A percentile compares a stretch with the other conserved stretches of the same genome.
Evolutionary conservation across 2,329 filamentous ascomycete genomes (phyloP).

Genomic region (Fusarium nurragi): DNA sequence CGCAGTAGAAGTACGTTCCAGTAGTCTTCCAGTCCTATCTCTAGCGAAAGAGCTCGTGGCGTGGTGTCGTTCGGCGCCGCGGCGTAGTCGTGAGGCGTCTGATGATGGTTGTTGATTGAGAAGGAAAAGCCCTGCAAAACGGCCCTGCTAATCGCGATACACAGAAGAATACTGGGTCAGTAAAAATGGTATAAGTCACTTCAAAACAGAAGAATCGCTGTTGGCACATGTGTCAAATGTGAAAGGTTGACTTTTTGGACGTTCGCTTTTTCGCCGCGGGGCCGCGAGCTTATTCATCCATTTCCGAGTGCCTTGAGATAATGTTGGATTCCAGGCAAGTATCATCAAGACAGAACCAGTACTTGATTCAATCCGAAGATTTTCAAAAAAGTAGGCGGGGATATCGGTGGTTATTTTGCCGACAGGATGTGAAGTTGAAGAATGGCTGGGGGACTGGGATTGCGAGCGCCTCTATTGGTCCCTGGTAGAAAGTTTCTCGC

Average conservation of each 20-base stretch:
- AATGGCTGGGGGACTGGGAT: constrained; percentile 5
- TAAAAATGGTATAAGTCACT: constrained; percentile 35
- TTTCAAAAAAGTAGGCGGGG: background rate
- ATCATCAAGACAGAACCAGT: background rate
- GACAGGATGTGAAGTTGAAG: background rate
- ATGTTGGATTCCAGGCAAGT: background rate
- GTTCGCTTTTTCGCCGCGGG: background rate
- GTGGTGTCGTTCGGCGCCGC: constrained; percentile 34
- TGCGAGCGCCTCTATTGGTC: background rate
- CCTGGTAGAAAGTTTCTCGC: background rate
- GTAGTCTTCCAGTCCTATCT: constrained; percentile 20
- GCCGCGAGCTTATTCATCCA: background rate
- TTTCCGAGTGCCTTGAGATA: background rate
- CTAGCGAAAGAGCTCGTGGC: constrained; percentile 33
- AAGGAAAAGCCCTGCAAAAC: constrained; percentile 49
- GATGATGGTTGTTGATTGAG: constrained; percentile 48
- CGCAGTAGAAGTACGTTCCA: constrained; percentile 16
- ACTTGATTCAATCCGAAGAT: background rate
- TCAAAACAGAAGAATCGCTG: constrained; percentile 20
- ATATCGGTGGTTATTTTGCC: constrained; percentile 13
- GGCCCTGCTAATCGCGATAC: constrained; percentile 47
- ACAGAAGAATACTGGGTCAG: constrained; percentile 47
- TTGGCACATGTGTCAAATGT: background rate
- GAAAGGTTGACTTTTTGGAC: background rate
- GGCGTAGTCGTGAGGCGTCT: constrained; percentile 35